phyloP scores from a whole-genome alignment of 768 basidiomycete species.

The Psilocybe sp. region DNA sequence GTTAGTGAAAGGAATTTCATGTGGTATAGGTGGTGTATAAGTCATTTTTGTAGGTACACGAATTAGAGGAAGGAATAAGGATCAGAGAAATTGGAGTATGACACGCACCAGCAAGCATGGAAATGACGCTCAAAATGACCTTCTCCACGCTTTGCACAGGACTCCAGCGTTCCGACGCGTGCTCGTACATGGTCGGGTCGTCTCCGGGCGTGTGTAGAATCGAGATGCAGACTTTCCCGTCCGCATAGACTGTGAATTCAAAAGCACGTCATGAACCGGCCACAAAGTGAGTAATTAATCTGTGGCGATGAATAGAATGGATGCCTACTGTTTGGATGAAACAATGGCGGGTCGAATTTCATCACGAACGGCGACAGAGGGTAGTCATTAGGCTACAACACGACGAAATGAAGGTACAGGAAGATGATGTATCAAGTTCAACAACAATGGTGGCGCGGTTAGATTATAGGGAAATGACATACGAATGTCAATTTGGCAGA shows the following conservation, averaged over 20 bases:
- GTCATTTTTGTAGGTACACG: too few relatives aligned
- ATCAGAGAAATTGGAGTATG: slow-evolving; percentile 1
- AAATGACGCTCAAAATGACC: slow-evolving; percentile 92
- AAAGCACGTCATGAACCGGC: not conserved
- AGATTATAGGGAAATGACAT: slow-evolving; percentile 28
- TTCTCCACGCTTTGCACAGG: slow-evolving; percentile 99
- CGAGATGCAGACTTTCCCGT: slow-evolving; percentile 97
- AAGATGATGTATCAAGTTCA: too few relatives aligned
- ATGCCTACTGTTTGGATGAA: slow-evolving; percentile 92
- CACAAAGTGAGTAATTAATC: not conserved
- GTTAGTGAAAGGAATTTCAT: not conserved
- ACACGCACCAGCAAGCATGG: slow-evolving; percentile 87
- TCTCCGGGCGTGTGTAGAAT: slow-evolving; percentile 95
- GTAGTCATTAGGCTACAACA: slow-evolving; percentile 79
- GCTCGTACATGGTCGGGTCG: slow-evolving; percentile 91
- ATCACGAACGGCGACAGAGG: slow-evolving; percentile 99
- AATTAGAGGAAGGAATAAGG: not conserved
- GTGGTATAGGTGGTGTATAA: not conserved
- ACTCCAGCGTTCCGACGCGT: slow-evolving; percentile 94
- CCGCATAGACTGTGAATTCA: slow-evolving; percentile 76
- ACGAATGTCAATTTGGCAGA: slow-evolving; percentile 91
- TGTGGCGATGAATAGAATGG: not conserved
- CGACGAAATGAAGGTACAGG: too few relatives aligned
- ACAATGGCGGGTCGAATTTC: slow-evolving; percentile 95
- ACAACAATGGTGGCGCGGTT: too few relatives aligned